These are phyloP conservation scores for Pythium graminicola DNA, from an alignment of 352 stramenopile genomes.

Conservation along the genomic window DNA sequence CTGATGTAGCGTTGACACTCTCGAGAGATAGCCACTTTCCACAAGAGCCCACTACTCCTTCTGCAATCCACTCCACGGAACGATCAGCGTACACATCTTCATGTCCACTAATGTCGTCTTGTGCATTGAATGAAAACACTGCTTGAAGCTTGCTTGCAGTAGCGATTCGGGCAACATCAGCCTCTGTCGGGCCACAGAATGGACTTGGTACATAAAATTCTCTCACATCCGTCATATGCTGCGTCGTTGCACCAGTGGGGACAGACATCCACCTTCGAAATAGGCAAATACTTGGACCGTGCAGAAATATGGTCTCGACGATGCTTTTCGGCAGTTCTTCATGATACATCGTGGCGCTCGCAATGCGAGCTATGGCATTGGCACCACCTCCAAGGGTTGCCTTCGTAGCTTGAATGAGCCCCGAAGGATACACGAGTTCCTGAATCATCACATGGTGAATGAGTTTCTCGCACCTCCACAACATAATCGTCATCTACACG, in stretches of 20 bases:
- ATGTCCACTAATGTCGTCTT: slow-evolving; percentile 31
- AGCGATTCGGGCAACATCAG: slow-evolving; percentile 27
- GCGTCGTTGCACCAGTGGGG: slow-evolving; percentile 12
- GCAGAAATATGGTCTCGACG: slow-evolving; percentile 49
- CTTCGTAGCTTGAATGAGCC: slow-evolving; percentile 66
- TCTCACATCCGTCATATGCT: slow-evolving; percentile 45
- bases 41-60: slow-evolving; percentile 39
- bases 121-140: slow-evolving; percentile 70
- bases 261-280: slow-evolving; percentile 47
- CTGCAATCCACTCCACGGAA: slow-evolving; percentile 63
- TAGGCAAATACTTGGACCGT: slow-evolving; percentile 51
- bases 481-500: not conserved
- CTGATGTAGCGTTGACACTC: slow-evolving; percentile 45
- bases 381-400: slow-evolving; percentile 55
- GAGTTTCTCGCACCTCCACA: slow-evolving; percentile 18
- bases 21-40: slow-evolving; percentile 69
- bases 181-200: slow-evolving; percentile 34
- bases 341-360: slow-evolving; percentile 75
- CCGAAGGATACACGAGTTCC: slow-evolving; percentile 72
- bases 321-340: slow-evolving; percentile 53
- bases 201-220: slow-evolving; percentile 39
- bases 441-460: slow-evolving; percentile 1
- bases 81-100: slow-evolving; percentile 52
- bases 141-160: slow-evolving; percentile 54
- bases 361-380: slow-evolving; percentile 35